phyloP scores from a whole-genome alignment of 2,329 filamentous ascomycete species.

The Neurospora crassa region DNA sequence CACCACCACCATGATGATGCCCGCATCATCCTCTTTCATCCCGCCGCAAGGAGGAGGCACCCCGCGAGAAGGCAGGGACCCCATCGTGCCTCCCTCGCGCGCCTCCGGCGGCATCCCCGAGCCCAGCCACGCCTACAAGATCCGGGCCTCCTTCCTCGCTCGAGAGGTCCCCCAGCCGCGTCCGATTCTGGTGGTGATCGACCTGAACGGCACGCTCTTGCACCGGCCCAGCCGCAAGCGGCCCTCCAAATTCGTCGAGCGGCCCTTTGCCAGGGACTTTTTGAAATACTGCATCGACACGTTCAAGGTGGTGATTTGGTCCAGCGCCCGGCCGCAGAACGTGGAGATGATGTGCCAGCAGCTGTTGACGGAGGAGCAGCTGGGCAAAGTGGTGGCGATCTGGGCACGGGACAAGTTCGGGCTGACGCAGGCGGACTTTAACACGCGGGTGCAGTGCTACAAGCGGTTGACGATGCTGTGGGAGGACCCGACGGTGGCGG shows the following conservation, averaged over 20 bases:
- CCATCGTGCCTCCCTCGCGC: constrained; percentile 24
- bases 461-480: constrained; percentile 73
- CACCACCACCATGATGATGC: not conserved
- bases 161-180: constrained; percentile 35
- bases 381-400: constrained; percentile 49
- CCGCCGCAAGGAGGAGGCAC: not conserved
- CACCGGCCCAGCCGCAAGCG: constrained; percentile 48
- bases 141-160: constrained; percentile 37
- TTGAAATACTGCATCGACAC: constrained; percentile 63
- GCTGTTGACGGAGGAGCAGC: constrained; percentile 48
- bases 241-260: constrained; percentile 48
- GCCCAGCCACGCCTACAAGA: constrained; percentile 52
- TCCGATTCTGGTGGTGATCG: constrained; percentile 71
- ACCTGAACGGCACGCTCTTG: constrained; percentile 88
- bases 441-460: constrained; percentile 71
- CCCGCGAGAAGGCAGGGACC: constrained; percentile 10
- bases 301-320: constrained; percentile 84
- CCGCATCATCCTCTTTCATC: not conserved
- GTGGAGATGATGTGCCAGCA: constrained; percentile 57
- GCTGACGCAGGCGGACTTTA: constrained; percentile 55
- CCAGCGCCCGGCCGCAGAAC: constrained; percentile 68
- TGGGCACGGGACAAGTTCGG: constrained; percentile 75
- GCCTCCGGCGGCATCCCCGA: constrained; percentile 50
- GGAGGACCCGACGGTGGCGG: constrained; percentile 37
- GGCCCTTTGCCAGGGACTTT: constrained; percentile 61